Conservation (phyloP, 805 yeast species). For the Wickerhamiella siamensis region DNA sequence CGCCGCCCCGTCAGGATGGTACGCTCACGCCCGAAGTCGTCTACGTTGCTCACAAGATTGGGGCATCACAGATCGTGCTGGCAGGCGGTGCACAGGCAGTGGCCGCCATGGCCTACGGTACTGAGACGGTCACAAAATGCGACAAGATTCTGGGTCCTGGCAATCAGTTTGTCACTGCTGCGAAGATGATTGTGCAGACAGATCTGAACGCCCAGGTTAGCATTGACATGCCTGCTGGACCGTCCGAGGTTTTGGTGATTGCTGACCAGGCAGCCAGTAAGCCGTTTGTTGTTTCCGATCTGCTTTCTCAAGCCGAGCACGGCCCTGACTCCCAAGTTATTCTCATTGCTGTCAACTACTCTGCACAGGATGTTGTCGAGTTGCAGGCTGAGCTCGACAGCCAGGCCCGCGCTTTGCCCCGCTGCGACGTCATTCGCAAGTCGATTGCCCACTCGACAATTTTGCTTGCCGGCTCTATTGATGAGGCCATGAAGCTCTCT, state of each 20-base stretch:
- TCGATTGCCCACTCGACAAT: slow-evolving; percentile 87
- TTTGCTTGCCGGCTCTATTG: slow-evolving; percentile 49
- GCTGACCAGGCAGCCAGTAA: slow-evolving; percentile 83
- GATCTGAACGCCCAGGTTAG: slow-evolving; percentile 91
- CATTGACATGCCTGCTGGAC: slow-evolving; percentile 99
- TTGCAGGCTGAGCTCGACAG: slow-evolving; percentile 71
- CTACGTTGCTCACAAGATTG: slow-evolving; percentile 90
- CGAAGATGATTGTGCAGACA: slow-evolving; percentile 93
- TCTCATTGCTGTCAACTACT: slow-evolving; percentile 65
- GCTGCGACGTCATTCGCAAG: slow-evolving; percentile 84
- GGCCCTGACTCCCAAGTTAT: slow-evolving; percentile 97
- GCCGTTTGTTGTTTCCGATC: slow-evolving; percentile 92
- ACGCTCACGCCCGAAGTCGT: slow-evolving; percentile 92
- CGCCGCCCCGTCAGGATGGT: slow-evolving; percentile 93
- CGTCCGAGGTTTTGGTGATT: slow-evolving; percentile 89
- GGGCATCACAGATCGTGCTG: slow-evolving; percentile 75
- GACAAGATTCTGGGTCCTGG: slow-evolving; percentile 98
- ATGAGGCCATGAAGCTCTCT: slow-evolving; percentile 75
- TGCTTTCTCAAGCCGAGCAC: slow-evolving; percentile 96
- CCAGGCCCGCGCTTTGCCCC: slow-evolving; percentile 75
- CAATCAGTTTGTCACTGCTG: slow-evolving; percentile 97
- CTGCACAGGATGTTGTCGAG: slow-evolving; percentile 41
- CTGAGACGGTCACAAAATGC: slow-evolving; percentile 79
- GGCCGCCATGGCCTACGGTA: slow-evolving; percentile 98
- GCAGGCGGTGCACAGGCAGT: slow-evolving; percentile 99